A percentile compares a stretch with the other conserved stretches of the same genome.
Evolutionary conservation across 2,329 filamentous ascomycete genomes (phyloP).

Genomic region (Epichloe sibirici): DNA sequence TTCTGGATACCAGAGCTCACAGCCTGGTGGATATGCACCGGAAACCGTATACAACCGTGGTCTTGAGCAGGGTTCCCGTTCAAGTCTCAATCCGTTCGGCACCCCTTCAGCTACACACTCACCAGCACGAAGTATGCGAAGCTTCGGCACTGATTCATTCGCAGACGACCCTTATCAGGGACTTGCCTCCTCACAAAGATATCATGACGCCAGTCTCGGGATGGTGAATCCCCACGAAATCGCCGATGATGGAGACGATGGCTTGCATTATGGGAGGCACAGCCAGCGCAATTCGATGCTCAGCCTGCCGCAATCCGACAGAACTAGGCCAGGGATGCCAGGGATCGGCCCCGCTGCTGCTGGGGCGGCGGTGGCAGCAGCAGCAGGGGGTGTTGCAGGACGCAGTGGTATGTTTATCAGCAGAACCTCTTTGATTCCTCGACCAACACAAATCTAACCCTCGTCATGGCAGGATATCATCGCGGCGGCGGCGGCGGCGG

Average conservation of each 20-base stretch:
- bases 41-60: slow-evolving; percentile 1
- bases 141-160: slow-evolving; percentile 34
- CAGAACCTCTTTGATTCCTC: background rate
- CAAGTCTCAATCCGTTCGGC: slow-evolving; percentile 28
- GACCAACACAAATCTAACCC: background rate
- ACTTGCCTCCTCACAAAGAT: slow-evolving; percentile 10
- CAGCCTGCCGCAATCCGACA: slow-evolving; percentile 37
- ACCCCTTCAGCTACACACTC: slow-evolving; percentile 24
- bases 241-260: slow-evolving; percentile 80
- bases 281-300: slow-evolving; percentile 45
- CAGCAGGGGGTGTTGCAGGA: slow-evolving; percentile 15
- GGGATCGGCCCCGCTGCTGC: slow-evolving; percentile 28
- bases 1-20: slow-evolving; percentile 10
- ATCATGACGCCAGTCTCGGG: slow-evolving; percentile 37
- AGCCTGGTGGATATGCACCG: slow-evolving; percentile 11
- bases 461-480: background rate
- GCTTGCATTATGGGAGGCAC: slow-evolving; percentile 43
- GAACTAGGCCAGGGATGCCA: slow-evolving; percentile 13
- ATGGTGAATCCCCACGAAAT: slow-evolving; percentile 69
- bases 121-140: slow-evolving; percentile 38
- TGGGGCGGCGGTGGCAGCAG: slow-evolving; percentile 23
- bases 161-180: slow-evolving; percentile 56
- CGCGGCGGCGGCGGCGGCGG: background rate
- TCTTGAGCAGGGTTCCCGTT: slow-evolving; percentile 28
- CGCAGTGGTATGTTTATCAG: slow-evolving; percentile 12